A percentile compares a stretch with the other conserved stretches of the same genome.
These are phyloP conservation scores for Yarrowia porcina DNA, from an alignment of 805 yeast genomes.

Conservation along the genomic window DNA sequence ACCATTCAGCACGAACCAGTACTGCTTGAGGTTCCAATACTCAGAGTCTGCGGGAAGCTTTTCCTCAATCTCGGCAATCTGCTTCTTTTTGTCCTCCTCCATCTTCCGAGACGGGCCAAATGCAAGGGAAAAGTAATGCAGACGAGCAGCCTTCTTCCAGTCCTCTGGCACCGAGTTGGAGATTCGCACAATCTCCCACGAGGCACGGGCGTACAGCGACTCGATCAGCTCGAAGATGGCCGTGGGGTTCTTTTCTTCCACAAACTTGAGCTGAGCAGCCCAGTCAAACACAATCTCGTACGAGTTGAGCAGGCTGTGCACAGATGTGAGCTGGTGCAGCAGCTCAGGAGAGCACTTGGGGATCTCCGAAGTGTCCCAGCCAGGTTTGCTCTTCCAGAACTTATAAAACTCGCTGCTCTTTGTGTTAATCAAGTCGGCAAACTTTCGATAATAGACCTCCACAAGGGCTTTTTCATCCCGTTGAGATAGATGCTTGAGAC, in stretches of 20 bases:
- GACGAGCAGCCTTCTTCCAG: slow-evolving; percentile 23
- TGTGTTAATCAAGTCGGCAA: slow-evolving; percentile 13
- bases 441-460: slow-evolving; percentile 23
- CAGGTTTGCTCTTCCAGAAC: slow-evolving; percentile 25
- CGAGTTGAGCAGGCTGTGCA: slow-evolving; percentile 5
- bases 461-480: background rate
- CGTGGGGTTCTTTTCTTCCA: background rate
- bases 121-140: background rate
- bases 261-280: slow-evolving; percentile 10
- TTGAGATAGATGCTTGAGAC: slow-evolving; percentile 26
- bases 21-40: slow-evolving; percentile 17
- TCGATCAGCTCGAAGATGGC: slow-evolving; percentile 2
- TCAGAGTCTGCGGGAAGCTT: slow-evolving; percentile 5
- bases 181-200: slow-evolving; percentile 26
- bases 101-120: slow-evolving; percentile 12
- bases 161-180: slow-evolving; percentile 22
- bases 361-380: slow-evolving; percentile 15
- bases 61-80: slow-evolving; percentile 10
- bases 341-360: background rate
- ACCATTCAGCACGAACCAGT: slow-evolving; percentile 23
- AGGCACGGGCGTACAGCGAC: slow-evolving; percentile 3
- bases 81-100: slow-evolving; percentile 20
- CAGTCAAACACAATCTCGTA: slow-evolving; percentile 21
- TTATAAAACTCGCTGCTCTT: slow-evolving; percentile 25
- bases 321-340: slow-evolving; percentile 12